Conservation (phyloP, 2,329 filamentous ascomycete genomes). For the Rhytidhysteron rufulum region DNA sequence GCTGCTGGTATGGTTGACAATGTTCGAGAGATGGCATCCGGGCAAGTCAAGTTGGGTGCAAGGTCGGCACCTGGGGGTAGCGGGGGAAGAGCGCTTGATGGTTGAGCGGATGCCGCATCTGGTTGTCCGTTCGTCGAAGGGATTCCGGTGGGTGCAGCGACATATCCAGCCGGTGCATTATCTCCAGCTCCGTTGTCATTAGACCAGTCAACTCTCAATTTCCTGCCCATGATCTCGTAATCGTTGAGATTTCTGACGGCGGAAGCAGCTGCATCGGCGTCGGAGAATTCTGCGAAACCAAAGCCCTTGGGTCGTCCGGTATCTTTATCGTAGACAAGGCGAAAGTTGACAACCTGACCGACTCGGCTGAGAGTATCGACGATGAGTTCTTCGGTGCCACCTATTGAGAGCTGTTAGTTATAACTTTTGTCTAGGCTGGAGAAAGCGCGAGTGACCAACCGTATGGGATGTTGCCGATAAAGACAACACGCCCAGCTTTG, state of each 20-base stretch:
- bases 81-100: slow-evolving; percentile 63
- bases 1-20: slow-evolving; percentile 80
- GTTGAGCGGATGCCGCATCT: slow-evolving; percentile 31
- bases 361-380: slow-evolving; percentile 88
- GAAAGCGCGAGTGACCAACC: no score
- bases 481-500: slow-evolving; percentile 73
- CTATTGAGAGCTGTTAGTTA: slow-evolving; percentile 46
- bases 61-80: slow-evolving; percentile 83
- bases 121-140: slow-evolving; percentile 41
- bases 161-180: slow-evolving; percentile 44
- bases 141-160: slow-evolving; percentile 33
- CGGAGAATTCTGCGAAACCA: slow-evolving; percentile 93
- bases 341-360: slow-evolving; percentile 86
- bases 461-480: slow-evolving; percentile 84
- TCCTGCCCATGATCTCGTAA: slow-evolving; percentile 90
- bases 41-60: slow-evolving; percentile 74
- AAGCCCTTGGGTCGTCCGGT: slow-evolving; percentile 94
- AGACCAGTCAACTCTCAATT: slow-evolving; percentile 91
- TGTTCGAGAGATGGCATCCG: slow-evolving; percentile 89
- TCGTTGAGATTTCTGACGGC: slow-evolving; percentile 95
- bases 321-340: slow-evolving; percentile 91
- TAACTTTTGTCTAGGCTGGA: no score
- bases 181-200: slow-evolving; percentile 77
- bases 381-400: slow-evolving; percentile 93
- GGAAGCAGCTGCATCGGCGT: slow-evolving; percentile 85